Base-by-base conservation (phyloP, 345 rosid genomes). In the Hibiscus tridactylites region DNA sequence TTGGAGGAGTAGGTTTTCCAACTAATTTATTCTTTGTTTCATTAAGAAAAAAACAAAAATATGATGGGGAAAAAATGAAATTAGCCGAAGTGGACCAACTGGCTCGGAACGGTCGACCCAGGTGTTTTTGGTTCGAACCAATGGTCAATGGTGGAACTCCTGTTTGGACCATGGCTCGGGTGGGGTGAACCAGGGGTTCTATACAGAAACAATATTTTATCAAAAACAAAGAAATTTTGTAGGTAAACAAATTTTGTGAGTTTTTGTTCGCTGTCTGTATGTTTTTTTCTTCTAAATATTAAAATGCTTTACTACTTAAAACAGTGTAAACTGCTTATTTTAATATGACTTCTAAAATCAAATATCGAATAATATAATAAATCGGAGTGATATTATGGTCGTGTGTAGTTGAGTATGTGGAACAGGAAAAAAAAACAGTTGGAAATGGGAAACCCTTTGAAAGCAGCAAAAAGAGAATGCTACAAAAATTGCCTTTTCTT, bases 1-100 rank as follows among this genome's bases (percentile, higher is more conserved):
- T 75, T 90, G 88, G 78, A 82, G 71, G 81, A 86, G 87, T 85
- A 91, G 93, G 85, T 84, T 77, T 79, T 73, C 77, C 81, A 79
- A 72, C 84, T 74, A 74, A 31, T 42, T 9, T 39, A 33, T 44
- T 37, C 37, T 54, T 46, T 74, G 24, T 49, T 17, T 16, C 57
- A 52, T 16, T 6, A 39, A 39, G 8, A 52, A 52, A 52, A 49
- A 46, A 46, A 3, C 5, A 49, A 50, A 50, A 16, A 35, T 4
- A 35, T 39, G 44, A 39, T 39, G 44, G 9, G 4, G 2, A 39
- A 35, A 39, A 39, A 39, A 2, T 54, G 11, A 29, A 61, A 39
- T 24, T 6, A 46, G 37, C 37, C 56, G 15, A 10, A 13, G 21
- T 31, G 56, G 44, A 28, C 62, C 69, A 21, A 61, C 64, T 62